A percentile compares a stretch with the other conserved stretches of the same genome.
Evolutionary conservation across 1,284 basidiomycete species (phyloP).

Genomic region (Xanthoconium separans): DNA sequence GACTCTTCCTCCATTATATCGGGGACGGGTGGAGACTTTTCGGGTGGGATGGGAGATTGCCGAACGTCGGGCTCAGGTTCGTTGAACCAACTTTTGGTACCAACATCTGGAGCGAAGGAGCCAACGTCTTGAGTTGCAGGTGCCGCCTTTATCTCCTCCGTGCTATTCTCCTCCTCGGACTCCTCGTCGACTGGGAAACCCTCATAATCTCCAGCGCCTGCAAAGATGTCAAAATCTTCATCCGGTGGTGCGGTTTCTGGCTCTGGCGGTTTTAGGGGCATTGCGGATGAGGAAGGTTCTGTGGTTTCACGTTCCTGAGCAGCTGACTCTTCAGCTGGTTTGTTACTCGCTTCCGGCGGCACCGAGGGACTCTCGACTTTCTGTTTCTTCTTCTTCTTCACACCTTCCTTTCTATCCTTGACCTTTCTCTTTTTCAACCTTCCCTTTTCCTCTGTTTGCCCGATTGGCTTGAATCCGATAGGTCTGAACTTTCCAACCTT

Average conservation of each 20-base stretch:
- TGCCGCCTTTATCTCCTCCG: neutral
- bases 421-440: slow-evolving; percentile 53
- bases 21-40: slow-evolving; percentile 15
- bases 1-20: slow-evolving; percentile 40
- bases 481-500: slow-evolving; percentile 74
- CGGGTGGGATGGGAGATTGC: slow-evolving; percentile 8
- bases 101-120: neutral
- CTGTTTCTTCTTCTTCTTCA: slow-evolving; percentile 52
- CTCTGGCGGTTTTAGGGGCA: slow-evolving; percentile 7
- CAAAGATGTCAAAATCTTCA: slow-evolving; percentile 80
- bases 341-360: slow-evolving; percentile 28
- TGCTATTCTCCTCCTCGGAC: slow-evolving; percentile 32
- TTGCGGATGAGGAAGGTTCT: slow-evolving; percentile 5
- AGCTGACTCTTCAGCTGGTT: slow-evolving; percentile 19
- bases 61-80: slow-evolving; percentile 16
- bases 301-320: neutral
- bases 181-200: slow-evolving; percentile 63
- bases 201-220: slow-evolving; percentile 80
- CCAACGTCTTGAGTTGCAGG: neutral
- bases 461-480: slow-evolving; percentile 67
- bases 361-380: slow-evolving; percentile 32
- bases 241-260: slow-evolving; percentile 25
- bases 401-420: slow-evolving; percentile 40
- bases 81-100: slow-evolving; percentile 24
- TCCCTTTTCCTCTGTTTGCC: slow-evolving; percentile 41